phyloP scores from a whole-genome alignment of 176 grass and related monocot species.

The Raddia guianensis region DNA sequence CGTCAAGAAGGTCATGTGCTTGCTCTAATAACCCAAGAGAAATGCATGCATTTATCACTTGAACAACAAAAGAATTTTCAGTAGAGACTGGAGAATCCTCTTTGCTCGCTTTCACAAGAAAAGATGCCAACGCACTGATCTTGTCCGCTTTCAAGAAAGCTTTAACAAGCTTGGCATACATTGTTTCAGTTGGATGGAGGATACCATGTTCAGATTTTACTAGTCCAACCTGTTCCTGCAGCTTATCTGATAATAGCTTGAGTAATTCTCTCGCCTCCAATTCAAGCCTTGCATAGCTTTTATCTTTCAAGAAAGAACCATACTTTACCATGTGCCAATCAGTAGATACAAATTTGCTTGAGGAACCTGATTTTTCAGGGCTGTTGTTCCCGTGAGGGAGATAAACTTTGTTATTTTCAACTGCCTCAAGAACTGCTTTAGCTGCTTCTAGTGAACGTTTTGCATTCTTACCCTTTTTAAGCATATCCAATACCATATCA shows the following conservation, averaged over 20 bases:
- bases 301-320: slow-evolving; percentile 66
- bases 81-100: slow-evolving; percentile 65
- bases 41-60: slow-evolving; percentile 90
- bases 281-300: slow-evolving; percentile 64
- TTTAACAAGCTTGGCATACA: slow-evolving; percentile 90
- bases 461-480: slow-evolving; percentile 72
- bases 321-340: slow-evolving; percentile 49
- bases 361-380: slow-evolving; percentile 28
- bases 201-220: slow-evolving; percentile 79
- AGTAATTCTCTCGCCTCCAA: slow-evolving; percentile 57
- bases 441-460: slow-evolving; percentile 67
- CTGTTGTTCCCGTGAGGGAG: slow-evolving; percentile 44
- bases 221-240: slow-evolving; percentile 61
- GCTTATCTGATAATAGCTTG: slow-evolving; percentile 60
- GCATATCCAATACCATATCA: slow-evolving; percentile 82
- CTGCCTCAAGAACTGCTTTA: slow-evolving; percentile 61
- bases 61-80: slow-evolving; percentile 73
- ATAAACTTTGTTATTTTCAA: slow-evolving; percentile 56
- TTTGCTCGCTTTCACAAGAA: slow-evolving; percentile 84
- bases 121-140: slow-evolving; percentile 65
- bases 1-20: slow-evolving; percentile 90
- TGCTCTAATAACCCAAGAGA: slow-evolving; percentile 74
- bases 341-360: slow-evolving; percentile 45
- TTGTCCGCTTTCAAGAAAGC: slow-evolving; percentile 72
- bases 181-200: slow-evolving; percentile 85